phyloP scores from a whole-genome alignment of 371 early-diverging fungal genomes.

The Mortierella sp. region DNA sequence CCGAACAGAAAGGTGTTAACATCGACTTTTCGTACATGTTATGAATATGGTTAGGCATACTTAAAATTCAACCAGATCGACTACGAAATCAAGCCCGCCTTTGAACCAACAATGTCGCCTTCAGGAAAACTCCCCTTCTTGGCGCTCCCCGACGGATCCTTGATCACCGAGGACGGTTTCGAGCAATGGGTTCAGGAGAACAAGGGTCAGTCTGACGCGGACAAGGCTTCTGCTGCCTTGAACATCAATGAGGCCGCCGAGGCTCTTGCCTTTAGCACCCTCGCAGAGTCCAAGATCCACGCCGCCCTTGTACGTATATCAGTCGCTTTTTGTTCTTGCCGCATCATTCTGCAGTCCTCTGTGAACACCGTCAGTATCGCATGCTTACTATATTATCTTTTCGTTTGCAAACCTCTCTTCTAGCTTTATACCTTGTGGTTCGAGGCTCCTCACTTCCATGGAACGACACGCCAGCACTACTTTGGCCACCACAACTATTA shows the following conservation, averaged over 20 bases:
- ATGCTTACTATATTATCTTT: too few relatives aligned
- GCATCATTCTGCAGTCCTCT: not conserved
- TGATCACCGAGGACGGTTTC: conserved; percentile 44
- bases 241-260: conserved; percentile 44
- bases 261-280: conserved; percentile 42
- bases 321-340: not conserved
- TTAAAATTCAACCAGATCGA: conserved; percentile 54
- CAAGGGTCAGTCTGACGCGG: not conserved
- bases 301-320: conserved; percentile 45
- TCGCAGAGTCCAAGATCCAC: conserved; percentile 54
- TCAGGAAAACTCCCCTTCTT: conserved; percentile 55
- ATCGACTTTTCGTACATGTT: too few relatives aligned
- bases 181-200: conserved; percentile 50
- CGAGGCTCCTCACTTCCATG: conserved; percentile 47
- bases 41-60: conserved; percentile 26
- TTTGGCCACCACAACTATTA: conserved; percentile 50
- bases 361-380: not conserved
- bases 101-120: conserved; percentile 56
- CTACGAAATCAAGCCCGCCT: conserved; percentile 44
- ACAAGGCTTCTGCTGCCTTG: conserved; percentile 10
- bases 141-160: conserved; percentile 40
- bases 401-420: too few relatives aligned
- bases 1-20: too few relatives aligned
- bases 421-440: conserved; percentile 58
- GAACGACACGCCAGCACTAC: conserved; percentile 53